Evolutionary conservation across 805 yeast genomes (phyloP).

Genomic region (Candida coquimbonensis): DNA sequence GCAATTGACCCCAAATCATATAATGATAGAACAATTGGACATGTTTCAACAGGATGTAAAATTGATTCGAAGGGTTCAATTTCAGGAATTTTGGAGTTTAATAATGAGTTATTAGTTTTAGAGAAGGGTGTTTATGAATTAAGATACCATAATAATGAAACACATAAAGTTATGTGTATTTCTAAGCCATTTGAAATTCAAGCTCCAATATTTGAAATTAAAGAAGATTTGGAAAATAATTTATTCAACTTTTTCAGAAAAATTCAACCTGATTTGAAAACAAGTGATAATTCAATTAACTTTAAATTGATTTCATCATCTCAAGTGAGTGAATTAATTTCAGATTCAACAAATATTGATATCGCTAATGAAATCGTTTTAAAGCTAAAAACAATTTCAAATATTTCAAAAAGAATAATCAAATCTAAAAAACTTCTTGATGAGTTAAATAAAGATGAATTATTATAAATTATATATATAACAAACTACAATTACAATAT

Average conservation of each 20-base stretch:
- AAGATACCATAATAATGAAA: conserved; percentile 59
- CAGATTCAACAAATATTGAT: conserved; percentile 29
- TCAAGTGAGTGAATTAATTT: conserved; percentile 24
- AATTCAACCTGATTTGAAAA: conserved; percentile 14
- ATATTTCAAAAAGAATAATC: conserved; percentile 16
- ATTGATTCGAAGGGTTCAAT: conserved; percentile 16
- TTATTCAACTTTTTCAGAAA: conserved; percentile 23
- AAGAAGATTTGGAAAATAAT: conserved; percentile 24
- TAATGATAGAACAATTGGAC: conserved; percentile 22
- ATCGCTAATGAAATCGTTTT: conserved; percentile 25
- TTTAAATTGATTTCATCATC: conserved; percentile 20
- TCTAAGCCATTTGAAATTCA: conserved; percentile 62
- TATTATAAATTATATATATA: not conserved
- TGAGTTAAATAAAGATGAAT: conserved; percentile 13
- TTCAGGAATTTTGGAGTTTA: conserved; percentile 44
- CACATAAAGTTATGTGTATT: conserved; percentile 62
- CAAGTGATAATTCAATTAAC: conserved; percentile 18
- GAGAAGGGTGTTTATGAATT: conserved; percentile 69
- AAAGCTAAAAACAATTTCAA: conserved; percentile 15
- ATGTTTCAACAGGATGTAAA: conserved; percentile 2
- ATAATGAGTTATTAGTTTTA: conserved; percentile 44
- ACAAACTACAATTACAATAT: not conserved
- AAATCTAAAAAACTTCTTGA: conserved; percentile 21
- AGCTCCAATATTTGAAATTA: conserved; percentile 30
- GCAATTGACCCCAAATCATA: conserved; percentile 34